Evolutionary conservation across 2,329 filamentous ascomycete genomes (phyloP).

Genomic region (Alternaria tenuissima): DNA sequence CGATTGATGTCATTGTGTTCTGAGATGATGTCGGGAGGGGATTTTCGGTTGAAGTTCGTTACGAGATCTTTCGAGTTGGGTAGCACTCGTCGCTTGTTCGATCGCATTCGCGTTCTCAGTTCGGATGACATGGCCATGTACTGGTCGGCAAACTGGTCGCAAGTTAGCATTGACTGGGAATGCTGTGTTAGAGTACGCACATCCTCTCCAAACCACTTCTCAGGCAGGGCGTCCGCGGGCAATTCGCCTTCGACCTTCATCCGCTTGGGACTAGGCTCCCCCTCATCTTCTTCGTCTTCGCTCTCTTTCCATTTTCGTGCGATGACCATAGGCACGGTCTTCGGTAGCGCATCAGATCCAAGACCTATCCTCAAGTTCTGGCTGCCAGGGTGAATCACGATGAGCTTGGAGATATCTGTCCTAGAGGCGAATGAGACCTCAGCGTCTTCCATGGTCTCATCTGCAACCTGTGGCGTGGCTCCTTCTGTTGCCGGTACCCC

Average conservation of each 20-base stretch:
- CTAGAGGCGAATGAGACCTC: constrained; percentile 38
- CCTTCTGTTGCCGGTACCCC: constrained; percentile 61
- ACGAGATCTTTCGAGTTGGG: constrained; percentile 98
- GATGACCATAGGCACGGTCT: constrained; percentile 92
- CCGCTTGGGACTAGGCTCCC: constrained; percentile 77
- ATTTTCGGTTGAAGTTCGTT: constrained; percentile 89
- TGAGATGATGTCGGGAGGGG: constrained; percentile 83
- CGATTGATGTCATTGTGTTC: constrained; percentile 95
- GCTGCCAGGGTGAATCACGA: constrained; percentile 94
- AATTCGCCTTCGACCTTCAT: constrained; percentile 69
- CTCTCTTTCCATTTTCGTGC: constrained; percentile 79
- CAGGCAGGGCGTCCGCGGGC: constrained; percentile 66
- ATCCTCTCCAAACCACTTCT: constrained; percentile 89
- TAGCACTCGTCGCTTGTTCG: constrained; percentile 91
- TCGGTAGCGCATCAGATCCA: constrained; percentile 93
- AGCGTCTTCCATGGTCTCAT: constrained; percentile 43
- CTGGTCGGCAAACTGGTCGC: constrained; percentile 60
- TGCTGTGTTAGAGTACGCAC: constrained; percentile 49
- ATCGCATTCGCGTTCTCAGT: constrained; percentile 87
- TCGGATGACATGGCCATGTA: constrained; percentile 86
- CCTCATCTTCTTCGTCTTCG: constrained; percentile 83
- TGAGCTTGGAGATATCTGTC: constrained; percentile 83
- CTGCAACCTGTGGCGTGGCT: constrained; percentile 33
- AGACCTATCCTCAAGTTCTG: constrained; percentile 94
- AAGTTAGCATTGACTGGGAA: constrained; percentile 9